A percentile compares a stretch with the other conserved stretches of the same genome.
Evolutionary conservation across 164 flowering plant species (phyloP).

Genomic region (Aristolochia contorta): DNA sequence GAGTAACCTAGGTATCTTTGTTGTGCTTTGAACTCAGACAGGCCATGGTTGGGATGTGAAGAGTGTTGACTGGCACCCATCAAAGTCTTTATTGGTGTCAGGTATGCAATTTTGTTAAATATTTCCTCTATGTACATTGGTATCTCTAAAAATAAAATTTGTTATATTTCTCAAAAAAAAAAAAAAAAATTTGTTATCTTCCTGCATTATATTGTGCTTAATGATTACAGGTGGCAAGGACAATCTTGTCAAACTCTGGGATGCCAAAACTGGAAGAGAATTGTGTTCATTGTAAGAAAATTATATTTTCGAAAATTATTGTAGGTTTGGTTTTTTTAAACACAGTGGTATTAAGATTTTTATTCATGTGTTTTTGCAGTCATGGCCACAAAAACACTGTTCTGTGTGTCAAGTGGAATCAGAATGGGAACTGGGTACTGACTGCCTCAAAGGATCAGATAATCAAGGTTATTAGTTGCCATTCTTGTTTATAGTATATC

Average conservation of each 20-base stretch:
- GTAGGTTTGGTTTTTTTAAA: background rate
- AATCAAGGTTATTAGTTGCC: constrained; percentile 51
- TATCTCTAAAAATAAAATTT: background rate
- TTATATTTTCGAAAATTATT: background rate
- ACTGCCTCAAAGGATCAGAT: constrained; percentile 99
- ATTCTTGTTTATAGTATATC: background rate
- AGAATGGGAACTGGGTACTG: constrained; percentile 97
- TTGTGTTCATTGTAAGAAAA: constrained; percentile 82
- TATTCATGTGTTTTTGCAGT: constrained; percentile 32
- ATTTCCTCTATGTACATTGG: background rate
- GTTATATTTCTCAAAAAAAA: background rate
- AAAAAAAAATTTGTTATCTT: background rate
- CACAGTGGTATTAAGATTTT: background rate
- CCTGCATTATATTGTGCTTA: background rate
- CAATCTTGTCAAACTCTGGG: constrained; percentile 98
- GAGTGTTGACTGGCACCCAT: constrained; percentile 99
- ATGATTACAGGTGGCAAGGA: constrained; percentile 77
- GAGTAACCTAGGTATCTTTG: constrained; percentile 32
- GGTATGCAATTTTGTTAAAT: constrained; percentile 30
- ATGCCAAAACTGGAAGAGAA: constrained; percentile 88
- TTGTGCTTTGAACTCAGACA: constrained; percentile 82
- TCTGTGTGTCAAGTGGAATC: constrained; percentile 93
- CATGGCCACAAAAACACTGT: constrained; percentile 98
- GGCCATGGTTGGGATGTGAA: constrained; percentile 99
- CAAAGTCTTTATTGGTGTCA: constrained; percentile 89